Percentiles rank a stretch among this genome's conserved stretches.
Conservation (phyloP, 352 stramenopile species). For the Globisporangium acanthophoron region DNA sequence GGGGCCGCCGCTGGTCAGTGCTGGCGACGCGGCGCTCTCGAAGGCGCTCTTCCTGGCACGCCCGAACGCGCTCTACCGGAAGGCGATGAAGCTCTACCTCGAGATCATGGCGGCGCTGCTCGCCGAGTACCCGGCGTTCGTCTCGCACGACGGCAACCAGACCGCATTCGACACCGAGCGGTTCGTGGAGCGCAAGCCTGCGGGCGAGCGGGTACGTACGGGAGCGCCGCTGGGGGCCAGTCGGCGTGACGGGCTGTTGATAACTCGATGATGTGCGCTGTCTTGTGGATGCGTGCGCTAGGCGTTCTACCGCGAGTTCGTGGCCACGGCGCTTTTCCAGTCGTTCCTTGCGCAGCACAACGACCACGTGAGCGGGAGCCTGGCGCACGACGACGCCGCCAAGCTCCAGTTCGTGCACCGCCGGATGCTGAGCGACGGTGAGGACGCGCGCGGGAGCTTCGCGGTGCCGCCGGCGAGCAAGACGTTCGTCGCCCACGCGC, state of each 20-base stretch:
- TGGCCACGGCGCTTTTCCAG: conserved; percentile 30
- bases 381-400: conserved; percentile 26
- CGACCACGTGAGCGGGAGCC: conserved; percentile 20
- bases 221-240: too few species aligned
- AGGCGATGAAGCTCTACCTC: conserved; percentile 25
- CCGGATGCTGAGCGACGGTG: conserved; percentile 16
- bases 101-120: conserved; percentile 19
- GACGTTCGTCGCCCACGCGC: conserved; percentile 33
- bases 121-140: conserved; percentile 13
- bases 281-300: conserved; percentile 5
- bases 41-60: conserved; percentile 18
- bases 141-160: conserved; percentile 14
- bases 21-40: not conserved
- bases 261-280: too few species aligned
- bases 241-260: too few species aligned
- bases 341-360: conserved; percentile 33
- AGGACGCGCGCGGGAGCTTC: conserved; percentile 11
- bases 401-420: conserved; percentile 37
- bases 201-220: conserved; percentile 18
- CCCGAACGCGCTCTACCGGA: conserved; percentile 17
- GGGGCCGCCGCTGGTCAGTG: too few species aligned
- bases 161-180: conserved; percentile 14
- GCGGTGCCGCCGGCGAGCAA: conserved; percentile 15
- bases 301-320: conserved; percentile 29
- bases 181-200: conserved; percentile 21